A percentile compares a stretch with the other conserved stretches of the same genome.
Conservation (phyloP, 768 basidiomycete genomes). For the Tricholomella constricta region DNA sequence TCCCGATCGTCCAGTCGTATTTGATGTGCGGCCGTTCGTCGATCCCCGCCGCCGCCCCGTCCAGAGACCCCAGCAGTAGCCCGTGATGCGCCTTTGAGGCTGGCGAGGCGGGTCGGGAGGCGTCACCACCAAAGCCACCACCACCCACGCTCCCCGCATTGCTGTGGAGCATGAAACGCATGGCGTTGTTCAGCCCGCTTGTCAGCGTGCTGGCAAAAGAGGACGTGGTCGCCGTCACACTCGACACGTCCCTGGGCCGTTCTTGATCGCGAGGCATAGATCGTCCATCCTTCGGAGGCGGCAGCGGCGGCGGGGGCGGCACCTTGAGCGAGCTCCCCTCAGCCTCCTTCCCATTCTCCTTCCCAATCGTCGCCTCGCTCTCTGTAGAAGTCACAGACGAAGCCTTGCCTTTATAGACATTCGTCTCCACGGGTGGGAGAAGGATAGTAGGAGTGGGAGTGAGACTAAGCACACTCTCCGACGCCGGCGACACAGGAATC, state of each 20-base stretch:
- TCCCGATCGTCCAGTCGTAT: constrained; percentile 79
- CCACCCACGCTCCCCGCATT: constrained; percentile 12
- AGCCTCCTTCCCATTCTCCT: constrained; percentile 11
- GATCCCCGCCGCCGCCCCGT: constrained; percentile 41
- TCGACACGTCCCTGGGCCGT: constrained; percentile 4
- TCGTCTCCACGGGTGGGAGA: constrained; percentile 15
- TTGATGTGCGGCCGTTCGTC: constrained; percentile 82
- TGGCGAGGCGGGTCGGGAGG: constrained; percentile 35
- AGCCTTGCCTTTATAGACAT: constrained; percentile 39
- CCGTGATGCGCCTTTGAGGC: constrained; percentile 49
- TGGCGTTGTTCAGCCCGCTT: constrained; percentile 55
- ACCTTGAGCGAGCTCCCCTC: constrained; percentile 6
- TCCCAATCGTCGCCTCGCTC: constrained; percentile 41
- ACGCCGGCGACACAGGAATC: constrained; percentile 1
- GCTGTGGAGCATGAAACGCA: constrained; percentile 52
- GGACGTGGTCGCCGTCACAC: constrained; percentile 27
- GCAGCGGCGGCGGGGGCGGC: constrained; percentile 23
- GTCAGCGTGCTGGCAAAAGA: constrained; percentile 50
- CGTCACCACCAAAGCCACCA: constrained; percentile 11
- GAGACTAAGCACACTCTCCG: not conserved
- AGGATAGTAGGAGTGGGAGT: too few species aligned
- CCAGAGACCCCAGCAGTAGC: constrained; percentile 40
- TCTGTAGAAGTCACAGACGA: constrained; percentile 42
- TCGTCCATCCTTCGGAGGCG: constrained; percentile 25
- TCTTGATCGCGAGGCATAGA: not conserved